Evolutionary conservation across 495 filamentous ascomycete genomes (phyloP), one percentile per base, ranked within the genome.

Genomic region (Schizothecium vesticola): DNA sequence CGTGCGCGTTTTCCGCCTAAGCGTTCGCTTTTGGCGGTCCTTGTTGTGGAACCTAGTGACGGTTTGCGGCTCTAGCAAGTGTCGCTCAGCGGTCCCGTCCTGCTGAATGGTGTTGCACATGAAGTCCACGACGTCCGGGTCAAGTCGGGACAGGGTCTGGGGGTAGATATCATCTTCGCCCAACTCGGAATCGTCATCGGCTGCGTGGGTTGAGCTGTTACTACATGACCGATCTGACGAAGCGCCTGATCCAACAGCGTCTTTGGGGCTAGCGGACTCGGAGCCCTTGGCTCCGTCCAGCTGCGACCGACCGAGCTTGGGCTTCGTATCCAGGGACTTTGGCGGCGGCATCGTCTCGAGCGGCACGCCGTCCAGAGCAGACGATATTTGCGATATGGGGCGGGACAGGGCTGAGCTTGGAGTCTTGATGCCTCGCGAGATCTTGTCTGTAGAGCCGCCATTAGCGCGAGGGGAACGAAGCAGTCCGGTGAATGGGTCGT

Each of bases 41-140:
- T 62, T 64, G 61, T 57, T 77, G 64, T 78, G 74, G 33, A 75
- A 78, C 21, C 57, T 72, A 19, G 62, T 58, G 21, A 82, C 66
- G 25, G 70, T 68, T 33, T 75, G 71, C 3, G 83, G 82, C 28
- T 82, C 80, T 7, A 86, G 72, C 65, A 81, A 70, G 67, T 84
- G 82, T 16, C 75, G 76, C 70, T 86, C 84, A 21, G 74, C 75
- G 28, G 81, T 86, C 51, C 76, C 74, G 69, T 87, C 83, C 8
- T 82, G 77, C 69, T 86, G 83, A 11, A 86, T 70, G 51, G 85
- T 72, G 71, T 86, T 81, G 69, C 84, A 86, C 31, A 86, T 71
- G 65, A 86, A 81, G 36, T 84, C 83, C 56, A 87, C 81, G 7
- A 81, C 71, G 22, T 85, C 81, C 8, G 81, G 72, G 51, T 80